Evolutionary conservation across 1,139 yeast genomes (phyloP), one percentile per base, ranked within the genome.

Genomic region (Pneumocystis sp.): DNA sequence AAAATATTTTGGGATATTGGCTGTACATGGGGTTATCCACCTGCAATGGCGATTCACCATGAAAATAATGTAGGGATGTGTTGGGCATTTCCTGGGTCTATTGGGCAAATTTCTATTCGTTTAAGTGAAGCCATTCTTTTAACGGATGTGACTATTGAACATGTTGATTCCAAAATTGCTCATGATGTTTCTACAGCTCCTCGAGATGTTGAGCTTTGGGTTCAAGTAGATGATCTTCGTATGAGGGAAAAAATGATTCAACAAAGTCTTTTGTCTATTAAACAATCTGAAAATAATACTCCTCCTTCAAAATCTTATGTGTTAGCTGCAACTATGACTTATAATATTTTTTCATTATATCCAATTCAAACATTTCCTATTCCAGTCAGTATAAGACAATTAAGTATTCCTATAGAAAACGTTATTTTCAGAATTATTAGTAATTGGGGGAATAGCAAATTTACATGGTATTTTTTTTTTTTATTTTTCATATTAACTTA

Each of bases 51-150:
- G 2, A 69, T 75, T 17, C 66, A 67, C 35, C 69, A 72, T 2
- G 71, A 70, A 2, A 66, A 68, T 25, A 68, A 70, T 17, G 69
- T 71, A 1, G 78, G 77, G 5, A 70, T 70, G 62, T 76, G 78
- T 67, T 76, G 78, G 78, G 74, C 78, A 34, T 72, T 76, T 63
- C 69, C 72, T 12, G 77, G 78, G 0, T 64, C 66, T 2, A 57
- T 65, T 17, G 78, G 77, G 12, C 69, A 66, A 8, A 67, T 76
- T 45, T 77, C 72, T 0, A 68, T 76, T 29, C 63, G 67, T 10
- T 68, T 76, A 44, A 72, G 76, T 1, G 67, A 69, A 6, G 68
- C 68, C 12, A 70, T 73, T 29, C 63, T 63, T 37, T 68, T 74
- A 7, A 70, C 73, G 4, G 74, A 73, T 19, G 66, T 76, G 19